Evolutionary conservation across 2,329 filamentous ascomycete species (phyloP), one percentile per base, ranked within the genome.

Genomic region (Paecilomyces variotii): DNA sequence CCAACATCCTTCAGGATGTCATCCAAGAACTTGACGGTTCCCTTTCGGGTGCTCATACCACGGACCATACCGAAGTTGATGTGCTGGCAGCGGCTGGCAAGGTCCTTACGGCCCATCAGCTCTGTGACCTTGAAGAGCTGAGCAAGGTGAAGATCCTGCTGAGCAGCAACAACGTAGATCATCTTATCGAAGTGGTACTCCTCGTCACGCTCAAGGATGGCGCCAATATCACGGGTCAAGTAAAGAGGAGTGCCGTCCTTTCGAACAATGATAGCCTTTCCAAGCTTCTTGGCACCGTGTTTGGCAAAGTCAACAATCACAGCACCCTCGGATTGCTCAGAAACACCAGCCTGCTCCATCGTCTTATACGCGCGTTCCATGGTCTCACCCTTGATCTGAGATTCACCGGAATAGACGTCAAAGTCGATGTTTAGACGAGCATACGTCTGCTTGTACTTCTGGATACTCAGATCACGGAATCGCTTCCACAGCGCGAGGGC

Each of bases 1-100:
- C 85, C 87, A 6, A 95, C 91, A 66, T 92, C 89, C 49, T 83
- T 81, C 59, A 92, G 80, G 65, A 91, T 90, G 65, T 89, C 87
- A 67, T 87, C 80, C 62, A 85, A 72, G 77, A 90, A 90, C 74
- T 89, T 89, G 66, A 91, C 89, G 0, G 87, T 91, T 61, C 84
- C 84, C 71, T 85, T 86, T 63, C 84, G 79, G 7, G 84, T 86
- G 63, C 79, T 82, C 83, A 87, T 87, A 49, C 84, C 85, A 58
- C 83, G 78, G 59, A 87, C 84, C 82, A 87, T 85, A 66, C 84
- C 84, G 62, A 87, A 87, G 72, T 84, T 86, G 72, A 87, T 80
- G 72, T 87, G 83, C 68, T 84, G 78, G 73, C 83, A 86, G 64
- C 79, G 81, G 54, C 77, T 78, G 28, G 84, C 77, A 32, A 86